Evolutionary conservation across 2,329 filamentous ascomycete genomes (phyloP).

Genomic region (Whalleya microplaca): DNA sequence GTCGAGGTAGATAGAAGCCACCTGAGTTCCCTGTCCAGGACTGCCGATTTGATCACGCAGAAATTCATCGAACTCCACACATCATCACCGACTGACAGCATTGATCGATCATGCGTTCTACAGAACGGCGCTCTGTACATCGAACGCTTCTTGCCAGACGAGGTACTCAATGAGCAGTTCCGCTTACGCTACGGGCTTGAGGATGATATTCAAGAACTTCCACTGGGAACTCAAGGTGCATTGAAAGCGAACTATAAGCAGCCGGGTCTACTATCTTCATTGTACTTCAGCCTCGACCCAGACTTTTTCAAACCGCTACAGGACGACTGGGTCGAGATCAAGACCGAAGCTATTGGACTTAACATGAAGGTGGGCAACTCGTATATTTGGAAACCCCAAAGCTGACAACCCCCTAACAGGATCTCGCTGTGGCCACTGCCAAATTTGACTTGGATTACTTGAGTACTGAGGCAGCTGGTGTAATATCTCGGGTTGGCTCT

Average conservation of each 20-base stretch:
- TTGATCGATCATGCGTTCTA: constrained; percentile 10
- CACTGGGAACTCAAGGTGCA: neutral
- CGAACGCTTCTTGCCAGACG: constrained; percentile 11
- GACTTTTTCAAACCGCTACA: neutral
- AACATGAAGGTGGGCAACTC: constrained; percentile 14
- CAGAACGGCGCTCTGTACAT: constrained; percentile 5
- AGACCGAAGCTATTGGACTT: constrained; percentile 14
- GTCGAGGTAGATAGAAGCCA: neutral
- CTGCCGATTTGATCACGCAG: neutral
- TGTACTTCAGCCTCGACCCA: constrained; percentile 15
- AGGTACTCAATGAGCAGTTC: constrained; percentile 8
- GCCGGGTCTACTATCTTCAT: constrained; percentile 14
- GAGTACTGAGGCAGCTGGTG: constrained; percentile 9
- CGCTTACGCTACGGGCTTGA: constrained; percentile 6
- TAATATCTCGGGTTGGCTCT: constrained; percentile 6
- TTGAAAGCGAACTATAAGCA: constrained; percentile 7
- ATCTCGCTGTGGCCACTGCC: constrained; percentile 13
- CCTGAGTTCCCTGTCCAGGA: neutral
- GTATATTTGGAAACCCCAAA: neutral
- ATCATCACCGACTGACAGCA: neutral
- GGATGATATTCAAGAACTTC: constrained; percentile 4
- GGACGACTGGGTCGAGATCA: constrained; percentile 10
- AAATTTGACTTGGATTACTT: constrained; percentile 12
- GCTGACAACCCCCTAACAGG: neutral
- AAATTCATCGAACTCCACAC: neutral